phyloP scores from a whole-genome alignment of 2,329 filamentous ascomycete species.

The Fusarium robinianum region DNA sequence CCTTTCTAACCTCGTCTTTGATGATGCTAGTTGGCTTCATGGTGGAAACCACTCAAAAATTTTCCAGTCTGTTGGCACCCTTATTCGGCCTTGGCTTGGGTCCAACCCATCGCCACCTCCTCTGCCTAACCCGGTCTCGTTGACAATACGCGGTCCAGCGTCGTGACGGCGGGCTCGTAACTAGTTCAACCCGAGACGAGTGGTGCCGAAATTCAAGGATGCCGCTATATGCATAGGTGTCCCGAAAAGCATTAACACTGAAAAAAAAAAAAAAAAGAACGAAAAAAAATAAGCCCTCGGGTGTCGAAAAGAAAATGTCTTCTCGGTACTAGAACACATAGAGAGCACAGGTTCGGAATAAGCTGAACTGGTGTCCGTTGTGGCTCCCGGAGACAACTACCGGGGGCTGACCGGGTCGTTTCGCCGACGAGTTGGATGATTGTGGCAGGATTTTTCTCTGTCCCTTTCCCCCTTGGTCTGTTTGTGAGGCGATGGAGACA shows the following conservation, averaged over 20 bases:
- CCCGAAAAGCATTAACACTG: background rate
- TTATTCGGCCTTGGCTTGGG: constrained; percentile 16
- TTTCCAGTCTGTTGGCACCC: constrained; percentile 14
- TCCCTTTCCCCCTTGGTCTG: constrained; percentile 5
- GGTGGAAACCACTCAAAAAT: background rate
- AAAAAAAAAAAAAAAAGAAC: constrained; percentile 21
- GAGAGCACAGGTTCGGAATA: constrained; percentile 15
- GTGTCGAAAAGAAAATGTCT: constrained; percentile 23
- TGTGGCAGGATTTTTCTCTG: constrained; percentile 18
- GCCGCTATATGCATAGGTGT: constrained; percentile 14
- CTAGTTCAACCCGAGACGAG: constrained; percentile 7
- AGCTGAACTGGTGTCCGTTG: constrained; percentile 14
- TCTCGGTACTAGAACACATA: constrained; percentile 21
- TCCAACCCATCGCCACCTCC: constrained; percentile 13
- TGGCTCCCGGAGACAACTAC: constrained; percentile 8
- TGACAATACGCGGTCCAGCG: constrained; percentile 24
- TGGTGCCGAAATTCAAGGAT: constrained; percentile 19
- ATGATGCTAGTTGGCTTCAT: constrained; percentile 5
- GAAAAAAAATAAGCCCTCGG: constrained; percentile 12
- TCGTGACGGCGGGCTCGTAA: constrained; percentile 9
- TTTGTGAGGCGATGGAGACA: constrained; percentile 36
- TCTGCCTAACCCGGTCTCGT: constrained; percentile 13
- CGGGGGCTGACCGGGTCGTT: constrained; percentile 9
- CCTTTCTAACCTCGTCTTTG: constrained; percentile 6
- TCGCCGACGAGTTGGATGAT: constrained; percentile 18